Conservation (phyloP, 2,329 filamentous ascomycete genomes). For the Magnaporthales sp. region DNA sequence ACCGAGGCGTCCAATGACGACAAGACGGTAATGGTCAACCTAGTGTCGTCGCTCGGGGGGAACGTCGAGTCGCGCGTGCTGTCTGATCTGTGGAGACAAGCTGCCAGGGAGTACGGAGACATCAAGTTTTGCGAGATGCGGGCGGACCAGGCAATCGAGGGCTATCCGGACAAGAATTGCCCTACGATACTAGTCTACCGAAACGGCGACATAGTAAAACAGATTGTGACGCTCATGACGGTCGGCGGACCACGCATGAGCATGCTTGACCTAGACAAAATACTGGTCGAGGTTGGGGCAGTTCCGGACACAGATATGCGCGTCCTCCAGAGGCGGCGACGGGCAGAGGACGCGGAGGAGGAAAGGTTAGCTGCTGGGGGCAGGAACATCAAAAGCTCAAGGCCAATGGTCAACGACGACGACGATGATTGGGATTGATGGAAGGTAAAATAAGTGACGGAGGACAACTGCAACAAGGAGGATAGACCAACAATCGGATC, state of each 20-base stretch:
- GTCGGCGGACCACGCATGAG: slow-evolving; percentile 64
- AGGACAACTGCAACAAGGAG: neutral
- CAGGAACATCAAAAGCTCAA: slow-evolving; percentile 16
- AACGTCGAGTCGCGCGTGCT: slow-evolving; percentile 82
- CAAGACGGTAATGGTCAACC: slow-evolving; percentile 62
- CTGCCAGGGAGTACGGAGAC: slow-evolving; percentile 80
- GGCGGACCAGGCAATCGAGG: slow-evolving; percentile 88
- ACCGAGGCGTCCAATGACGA: slow-evolving; percentile 76
- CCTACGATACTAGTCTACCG: slow-evolving; percentile 90
- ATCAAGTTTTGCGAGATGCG: slow-evolving; percentile 97
- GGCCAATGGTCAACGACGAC: slow-evolving; percentile 14
- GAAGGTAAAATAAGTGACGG: neutral
- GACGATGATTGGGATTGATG: slow-evolving; percentile 22
- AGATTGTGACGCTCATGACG: slow-evolving; percentile 81
- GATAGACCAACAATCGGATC: neutral
- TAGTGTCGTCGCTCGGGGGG: slow-evolving; percentile 67
- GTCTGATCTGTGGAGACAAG: slow-evolving; percentile 75
- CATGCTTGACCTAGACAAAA: slow-evolving; percentile 67
- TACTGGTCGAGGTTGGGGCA: slow-evolving; percentile 77
- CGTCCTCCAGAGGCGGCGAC: slow-evolving; percentile 53
- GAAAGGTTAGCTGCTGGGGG: slow-evolving; percentile 42
- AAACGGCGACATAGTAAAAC: slow-evolving; percentile 84
- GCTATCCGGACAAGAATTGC: slow-evolving; percentile 90
- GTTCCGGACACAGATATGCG: slow-evolving; percentile 72
- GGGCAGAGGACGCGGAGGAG: slow-evolving; percentile 52